A percentile compares a stretch with the other conserved stretches of the same genome.
Evolutionary conservation across 495 filamentous ascomycete genomes (phyloP).

Genomic region (Aspergillus haitiensis): DNA sequence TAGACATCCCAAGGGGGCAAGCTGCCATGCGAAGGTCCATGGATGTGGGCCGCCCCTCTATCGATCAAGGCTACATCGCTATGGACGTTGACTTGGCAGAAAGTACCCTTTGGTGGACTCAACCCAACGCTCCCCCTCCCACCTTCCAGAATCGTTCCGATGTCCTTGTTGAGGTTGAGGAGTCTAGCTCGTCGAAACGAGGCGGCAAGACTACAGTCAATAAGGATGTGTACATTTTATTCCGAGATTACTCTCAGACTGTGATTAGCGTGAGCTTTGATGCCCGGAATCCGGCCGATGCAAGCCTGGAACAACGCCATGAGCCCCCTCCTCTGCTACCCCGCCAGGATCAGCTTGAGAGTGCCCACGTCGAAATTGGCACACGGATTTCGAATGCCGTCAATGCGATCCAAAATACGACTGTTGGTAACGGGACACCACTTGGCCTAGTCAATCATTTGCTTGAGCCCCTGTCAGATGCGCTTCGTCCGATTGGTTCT

Average conservation of each 20-base stretch:
- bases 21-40: constrained; percentile 64
- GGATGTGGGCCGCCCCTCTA: constrained; percentile 63
- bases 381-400: constrained; percentile 68
- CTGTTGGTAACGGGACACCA: constrained; percentile 81
- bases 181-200: constrained; percentile 65
- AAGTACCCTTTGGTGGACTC: constrained; percentile 79
- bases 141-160: constrained; percentile 80
- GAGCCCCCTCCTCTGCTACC: constrained; percentile 77
- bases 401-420: constrained; percentile 67
- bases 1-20: constrained; percentile 61
- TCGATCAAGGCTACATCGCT: constrained; percentile 81
- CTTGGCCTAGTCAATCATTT: constrained; percentile 75
- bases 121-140: constrained; percentile 70
- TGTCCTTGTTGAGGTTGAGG: constrained; percentile 79
- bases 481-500: constrained; percentile 76
- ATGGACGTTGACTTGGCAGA: constrained; percentile 77
- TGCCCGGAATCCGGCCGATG: constrained; percentile 67
- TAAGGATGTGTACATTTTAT: constrained; percentile 82
- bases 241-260: constrained; percentile 94
- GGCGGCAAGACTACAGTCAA: constrained; percentile 68
- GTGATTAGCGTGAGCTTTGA: constrained; percentile 81
- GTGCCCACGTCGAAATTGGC: constrained; percentile 75
- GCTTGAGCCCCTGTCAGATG: constrained; percentile 67
- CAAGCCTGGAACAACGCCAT: constrained; percentile 79
- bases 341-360: constrained; percentile 93